Conservation (phyloP, 2,329 filamentous ascomycete genomes). For the Colletotrichum somersetense region DNA sequence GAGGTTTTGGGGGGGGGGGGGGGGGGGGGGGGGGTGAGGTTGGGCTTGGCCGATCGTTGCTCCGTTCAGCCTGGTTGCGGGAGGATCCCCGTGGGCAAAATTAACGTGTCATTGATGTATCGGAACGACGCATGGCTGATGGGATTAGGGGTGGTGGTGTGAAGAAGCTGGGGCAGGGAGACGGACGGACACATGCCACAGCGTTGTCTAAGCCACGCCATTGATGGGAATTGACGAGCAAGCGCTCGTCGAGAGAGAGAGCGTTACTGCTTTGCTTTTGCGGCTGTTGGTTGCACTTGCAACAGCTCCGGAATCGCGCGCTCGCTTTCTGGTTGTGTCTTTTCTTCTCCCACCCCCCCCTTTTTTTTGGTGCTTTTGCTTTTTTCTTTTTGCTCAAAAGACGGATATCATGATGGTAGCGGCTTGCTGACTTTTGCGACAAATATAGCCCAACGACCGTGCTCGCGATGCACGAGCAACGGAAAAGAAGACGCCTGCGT, state of each 20-base stretch:
- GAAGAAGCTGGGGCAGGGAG: neutral
- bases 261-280: neutral
- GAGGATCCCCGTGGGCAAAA: constrained; percentile 34
- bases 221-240: constrained; percentile 13
- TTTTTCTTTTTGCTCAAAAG: too few species aligned
- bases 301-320: constrained; percentile 3
- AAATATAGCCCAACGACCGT: constrained; percentile 79
- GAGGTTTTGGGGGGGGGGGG: too few species aligned
- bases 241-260: constrained; percentile 13
- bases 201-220: constrained; percentile 25
- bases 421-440: constrained; percentile 34
- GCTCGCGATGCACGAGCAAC: constrained; percentile 80
- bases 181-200: neutral
- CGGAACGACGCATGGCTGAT: constrained; percentile 26
- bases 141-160: neutral
- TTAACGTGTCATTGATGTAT: constrained; percentile 37
- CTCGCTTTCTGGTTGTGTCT: neutral
- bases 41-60: constrained; percentile 21
- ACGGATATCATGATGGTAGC: neutral
- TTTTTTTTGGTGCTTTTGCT: neutral
- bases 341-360: neutral
- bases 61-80: constrained; percentile 21
- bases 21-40: neutral
- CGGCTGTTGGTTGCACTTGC: constrained; percentile 23
- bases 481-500: constrained; percentile 85